A percentile compares a stretch with the other conserved stretches of the same genome.
Evolutionary conservation across 106 monocot species (phyloP).

Genomic region (Dendrobium catenatum): DNA sequence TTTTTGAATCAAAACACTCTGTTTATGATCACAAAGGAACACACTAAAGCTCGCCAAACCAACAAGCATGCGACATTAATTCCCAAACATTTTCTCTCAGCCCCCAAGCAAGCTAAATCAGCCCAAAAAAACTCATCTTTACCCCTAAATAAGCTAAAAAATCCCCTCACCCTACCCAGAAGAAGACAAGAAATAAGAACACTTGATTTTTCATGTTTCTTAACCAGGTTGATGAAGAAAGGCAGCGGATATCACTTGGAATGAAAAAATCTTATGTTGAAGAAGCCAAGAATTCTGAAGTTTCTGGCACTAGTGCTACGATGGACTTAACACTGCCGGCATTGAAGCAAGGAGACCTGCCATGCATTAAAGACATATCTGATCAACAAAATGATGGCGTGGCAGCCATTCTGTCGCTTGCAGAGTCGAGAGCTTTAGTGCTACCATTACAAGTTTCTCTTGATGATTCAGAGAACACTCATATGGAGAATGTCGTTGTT

Average conservation of each 20-base stretch:
- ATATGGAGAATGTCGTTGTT: conserved; percentile 23
- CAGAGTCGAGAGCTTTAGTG: conserved; percentile 37
- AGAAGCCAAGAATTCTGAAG: conserved; percentile 12
- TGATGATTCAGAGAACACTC: conserved; percentile 57
- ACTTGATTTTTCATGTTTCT: neutral
- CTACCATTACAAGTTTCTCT: conserved; percentile 72
- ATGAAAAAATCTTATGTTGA: conserved; percentile 75
- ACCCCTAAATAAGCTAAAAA: no score
- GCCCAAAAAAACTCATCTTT: no score
- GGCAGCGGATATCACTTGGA: conserved; percentile 59
- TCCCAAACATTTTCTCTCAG: neutral
- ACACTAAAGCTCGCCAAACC: neutral
- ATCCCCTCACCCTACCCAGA: no score
- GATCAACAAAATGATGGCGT: neutral
- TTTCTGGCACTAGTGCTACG: conserved; percentile 10
- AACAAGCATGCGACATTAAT: neutral
- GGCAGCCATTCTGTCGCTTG: conserved; percentile 11
- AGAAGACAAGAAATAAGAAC: neutral
- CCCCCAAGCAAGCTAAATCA: neutral
- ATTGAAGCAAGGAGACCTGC: conserved; percentile 11
- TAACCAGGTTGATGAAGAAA: conserved; percentile 66
- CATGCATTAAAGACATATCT: no score
- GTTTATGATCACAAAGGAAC: neutral
- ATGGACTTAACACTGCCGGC: conserved; percentile 1
- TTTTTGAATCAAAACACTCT: neutral